A percentile compares a stretch with the other conserved stretches of the same genome.
Evolutionary conservation across 106 monocot species (phyloP).

Genomic region (Apostasia ramifera): DNA sequence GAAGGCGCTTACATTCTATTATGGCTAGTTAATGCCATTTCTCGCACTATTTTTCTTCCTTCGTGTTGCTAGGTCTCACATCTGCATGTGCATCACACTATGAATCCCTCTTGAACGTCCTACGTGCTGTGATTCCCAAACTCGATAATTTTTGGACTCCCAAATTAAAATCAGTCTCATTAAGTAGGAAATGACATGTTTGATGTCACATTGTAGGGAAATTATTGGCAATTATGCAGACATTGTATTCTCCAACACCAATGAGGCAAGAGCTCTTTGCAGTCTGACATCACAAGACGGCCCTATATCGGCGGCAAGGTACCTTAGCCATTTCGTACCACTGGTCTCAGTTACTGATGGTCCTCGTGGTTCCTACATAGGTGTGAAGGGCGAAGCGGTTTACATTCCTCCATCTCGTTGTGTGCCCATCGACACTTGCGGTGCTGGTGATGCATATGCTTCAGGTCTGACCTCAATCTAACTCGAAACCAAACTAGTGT

Average conservation of each 20-base stretch:
- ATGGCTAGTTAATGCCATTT: no score
- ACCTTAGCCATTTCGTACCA: slow-evolving; percentile 77
- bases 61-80: no score
- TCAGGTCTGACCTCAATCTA: slow-evolving; percentile 13
- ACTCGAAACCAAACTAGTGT: neutral
- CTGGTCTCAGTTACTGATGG: slow-evolving; percentile 89
- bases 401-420: slow-evolving; percentile 82
- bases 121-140: no score
- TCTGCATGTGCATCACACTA: no score
- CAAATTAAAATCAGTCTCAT: no score
- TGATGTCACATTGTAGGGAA: slow-evolving; percentile 37
- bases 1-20: no score
- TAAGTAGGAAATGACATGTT: no score
- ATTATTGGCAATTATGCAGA: slow-evolving; percentile 78
- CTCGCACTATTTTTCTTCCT: no score
- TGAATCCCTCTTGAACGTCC: no score
- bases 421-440: slow-evolving; percentile 73
- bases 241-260: slow-evolving; percentile 69
- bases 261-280: slow-evolving; percentile 75
- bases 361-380: slow-evolving; percentile 69
- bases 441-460: slow-evolving; percentile 92
- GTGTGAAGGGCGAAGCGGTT: slow-evolving; percentile 83
- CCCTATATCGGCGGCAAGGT: slow-evolving; percentile 52
- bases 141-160: no score
- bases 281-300: slow-evolving; percentile 36